Conservation (phyloP, 73 alveolate species). For the Paramecium caudatum region DNA sequence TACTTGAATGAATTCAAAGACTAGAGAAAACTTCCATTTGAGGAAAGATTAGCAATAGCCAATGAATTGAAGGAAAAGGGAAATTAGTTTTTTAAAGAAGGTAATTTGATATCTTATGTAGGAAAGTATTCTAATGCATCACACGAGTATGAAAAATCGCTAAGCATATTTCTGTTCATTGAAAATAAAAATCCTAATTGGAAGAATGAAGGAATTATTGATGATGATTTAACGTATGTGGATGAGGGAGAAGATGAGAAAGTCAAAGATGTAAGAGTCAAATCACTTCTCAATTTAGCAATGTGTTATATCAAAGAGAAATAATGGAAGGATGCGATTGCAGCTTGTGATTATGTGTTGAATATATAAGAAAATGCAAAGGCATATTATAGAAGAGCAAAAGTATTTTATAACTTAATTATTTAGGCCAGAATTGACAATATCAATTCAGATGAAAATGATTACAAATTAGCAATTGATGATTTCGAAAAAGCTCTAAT, state of each 20-base stretch:
- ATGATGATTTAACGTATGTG: conserved; percentile 63
- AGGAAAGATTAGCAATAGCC: conserved; percentile 23
- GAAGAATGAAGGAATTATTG: conserved; percentile 75
- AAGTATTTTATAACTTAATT: not conserved
- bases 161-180: conserved; percentile 67
- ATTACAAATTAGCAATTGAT: conserved; percentile 32
- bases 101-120: not conserved
- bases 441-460: conserved; percentile 51
- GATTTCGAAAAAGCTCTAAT: conserved; percentile 29
- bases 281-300: conserved; percentile 37
- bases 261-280: conserved; percentile 32
- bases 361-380: conserved; percentile 31
- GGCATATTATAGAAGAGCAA: conserved; percentile 59
- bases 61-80: conserved; percentile 67
- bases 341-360: conserved; percentile 49
- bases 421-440: conserved; percentile 59
- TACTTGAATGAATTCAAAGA: conserved; percentile 64
- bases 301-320: conserved; percentile 52
- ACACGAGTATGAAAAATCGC: conserved; percentile 72
- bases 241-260: conserved; percentile 63
- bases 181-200: conserved; percentile 68
- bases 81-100: conserved; percentile 14
- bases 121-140: conserved; percentile 61
- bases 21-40: not conserved
- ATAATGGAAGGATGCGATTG: conserved; percentile 20